phyloP scores from a whole-genome alignment of 106 monocot genomes.

The Acanthochlamys bracteata region DNA sequence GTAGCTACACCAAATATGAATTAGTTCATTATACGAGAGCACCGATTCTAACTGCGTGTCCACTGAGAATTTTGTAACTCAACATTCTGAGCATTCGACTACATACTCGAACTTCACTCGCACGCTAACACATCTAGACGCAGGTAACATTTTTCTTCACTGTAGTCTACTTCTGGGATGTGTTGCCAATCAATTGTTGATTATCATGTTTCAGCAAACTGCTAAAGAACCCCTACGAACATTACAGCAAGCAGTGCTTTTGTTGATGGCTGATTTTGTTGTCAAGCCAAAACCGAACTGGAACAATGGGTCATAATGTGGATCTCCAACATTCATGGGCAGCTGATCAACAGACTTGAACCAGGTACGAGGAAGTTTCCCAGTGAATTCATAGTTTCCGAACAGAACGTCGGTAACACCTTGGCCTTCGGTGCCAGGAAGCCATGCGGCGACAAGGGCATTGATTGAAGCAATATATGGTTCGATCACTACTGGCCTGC shows the following conservation, averaged over 20 bases:
- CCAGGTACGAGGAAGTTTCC: slow-evolving; percentile 52
- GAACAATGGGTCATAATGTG: slow-evolving; percentile 50
- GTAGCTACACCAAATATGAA: no score
- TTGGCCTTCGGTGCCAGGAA: slow-evolving; percentile 61
- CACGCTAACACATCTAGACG: no score
- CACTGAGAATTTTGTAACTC: no score
- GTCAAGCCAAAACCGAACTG: slow-evolving; percentile 60
- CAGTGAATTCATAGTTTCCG: slow-evolving; percentile 46
- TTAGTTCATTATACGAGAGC: no score
- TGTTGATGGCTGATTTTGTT: slow-evolving; percentile 22
- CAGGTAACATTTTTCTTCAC: no score
- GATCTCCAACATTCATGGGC: slow-evolving; percentile 62
- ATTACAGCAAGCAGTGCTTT: no score
- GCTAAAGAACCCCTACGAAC: background rate
- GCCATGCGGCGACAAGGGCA: slow-evolving; percentile 69
- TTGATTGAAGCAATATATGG: slow-evolving; percentile 39
- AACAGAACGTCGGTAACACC: slow-evolving; percentile 56
- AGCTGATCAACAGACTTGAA: slow-evolving; percentile 57
- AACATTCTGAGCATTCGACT: no score
- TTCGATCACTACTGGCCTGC: slow-evolving; percentile 61
- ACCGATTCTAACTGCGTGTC: no score
- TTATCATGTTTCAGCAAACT: no score
- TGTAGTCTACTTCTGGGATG: no score
- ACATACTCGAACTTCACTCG: no score
- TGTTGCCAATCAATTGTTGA: no score